Evolutionary conservation across 2,329 filamentous ascomycete genomes (phyloP).

Genomic region (Verticillium longisporum): DNA sequence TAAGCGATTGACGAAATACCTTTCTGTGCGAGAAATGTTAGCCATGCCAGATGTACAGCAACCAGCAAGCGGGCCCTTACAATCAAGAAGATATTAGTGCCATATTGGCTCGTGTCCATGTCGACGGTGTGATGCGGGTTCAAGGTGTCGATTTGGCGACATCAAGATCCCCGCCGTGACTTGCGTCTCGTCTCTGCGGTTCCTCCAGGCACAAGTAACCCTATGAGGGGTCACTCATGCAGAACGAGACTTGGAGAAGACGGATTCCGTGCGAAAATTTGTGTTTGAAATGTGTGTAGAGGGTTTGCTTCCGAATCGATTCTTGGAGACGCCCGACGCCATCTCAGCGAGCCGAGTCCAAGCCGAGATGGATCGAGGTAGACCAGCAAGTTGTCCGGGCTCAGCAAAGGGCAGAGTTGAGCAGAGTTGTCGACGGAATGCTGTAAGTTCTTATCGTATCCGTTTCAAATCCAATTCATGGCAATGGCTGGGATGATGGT

Average conservation of each 20-base stretch:
- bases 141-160: constrained; percentile 6
- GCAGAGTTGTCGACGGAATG: background rate
- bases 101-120: constrained; percentile 58
- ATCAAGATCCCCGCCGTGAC: constrained; percentile 11
- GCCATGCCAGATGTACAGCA: background rate
- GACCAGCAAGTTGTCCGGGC: background rate
- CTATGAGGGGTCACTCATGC: constrained; percentile 7
- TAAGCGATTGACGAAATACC: constrained; percentile 49
- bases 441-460: background rate
- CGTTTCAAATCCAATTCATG: background rate
- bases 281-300: background rate
- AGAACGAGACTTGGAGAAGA: constrained; percentile 1
- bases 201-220: constrained; percentile 5
- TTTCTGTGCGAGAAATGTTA: constrained; percentile 31
- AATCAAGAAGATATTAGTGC: constrained; percentile 54
- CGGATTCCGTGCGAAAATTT: constrained; percentile 1
- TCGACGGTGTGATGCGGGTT: constrained; percentile 29
- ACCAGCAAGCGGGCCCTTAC: constrained; percentile 29
- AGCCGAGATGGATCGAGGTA: constrained; percentile 1
- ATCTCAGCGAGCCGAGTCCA: constrained; percentile 25
- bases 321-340: constrained; percentile 21
- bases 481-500: background rate
- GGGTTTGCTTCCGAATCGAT: constrained; percentile 4
- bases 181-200: constrained; percentile 7
- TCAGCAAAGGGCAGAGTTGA: background rate